phyloP scores from a whole-genome alignment of 1,139 yeast species.

The Geotrichum reessii region DNA sequence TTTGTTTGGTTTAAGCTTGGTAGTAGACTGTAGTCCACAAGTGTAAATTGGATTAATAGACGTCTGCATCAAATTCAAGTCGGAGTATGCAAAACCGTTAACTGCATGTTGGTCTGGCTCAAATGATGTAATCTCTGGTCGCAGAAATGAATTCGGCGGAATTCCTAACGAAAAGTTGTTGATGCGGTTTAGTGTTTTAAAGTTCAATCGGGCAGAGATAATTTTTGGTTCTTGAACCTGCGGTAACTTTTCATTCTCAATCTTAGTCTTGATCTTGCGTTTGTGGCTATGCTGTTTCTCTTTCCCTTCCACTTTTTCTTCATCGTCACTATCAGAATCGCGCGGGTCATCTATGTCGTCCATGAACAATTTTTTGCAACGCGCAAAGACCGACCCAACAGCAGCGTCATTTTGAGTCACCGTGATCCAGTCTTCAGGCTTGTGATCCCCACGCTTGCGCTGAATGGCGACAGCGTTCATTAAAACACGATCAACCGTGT shows the following conservation, averaged over 20 bases:
- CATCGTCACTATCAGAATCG: background rate
- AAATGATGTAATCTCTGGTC: background rate
- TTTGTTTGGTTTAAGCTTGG: background rate
- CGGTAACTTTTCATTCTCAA: background rate
- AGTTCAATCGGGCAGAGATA: background rate
- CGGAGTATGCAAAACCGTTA: background rate
- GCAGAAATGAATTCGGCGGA: background rate
- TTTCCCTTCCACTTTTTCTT: background rate
- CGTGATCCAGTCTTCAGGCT: conserved; percentile 20
- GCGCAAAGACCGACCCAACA: conserved; percentile 20
- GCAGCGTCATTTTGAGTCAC: conserved; percentile 18
- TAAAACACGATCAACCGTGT: conserved; percentile 19
- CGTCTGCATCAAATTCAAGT: background rate
- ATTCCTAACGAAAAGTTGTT: background rate
- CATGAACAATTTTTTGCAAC: conserved; percentile 24
- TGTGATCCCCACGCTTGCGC: background rate
- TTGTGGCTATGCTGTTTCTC: background rate
- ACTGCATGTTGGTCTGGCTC: background rate
- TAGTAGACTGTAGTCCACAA: background rate
- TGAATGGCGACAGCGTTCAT: conserved; percentile 1
- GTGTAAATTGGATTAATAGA: background rate
- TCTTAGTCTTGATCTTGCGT: background rate
- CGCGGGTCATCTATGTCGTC: conserved; percentile 14
- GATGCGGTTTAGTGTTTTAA: background rate
- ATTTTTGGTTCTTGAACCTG: background rate